Conservation (phyloP, 306 rosid species). For the Fragaria ananassa region DNA sequence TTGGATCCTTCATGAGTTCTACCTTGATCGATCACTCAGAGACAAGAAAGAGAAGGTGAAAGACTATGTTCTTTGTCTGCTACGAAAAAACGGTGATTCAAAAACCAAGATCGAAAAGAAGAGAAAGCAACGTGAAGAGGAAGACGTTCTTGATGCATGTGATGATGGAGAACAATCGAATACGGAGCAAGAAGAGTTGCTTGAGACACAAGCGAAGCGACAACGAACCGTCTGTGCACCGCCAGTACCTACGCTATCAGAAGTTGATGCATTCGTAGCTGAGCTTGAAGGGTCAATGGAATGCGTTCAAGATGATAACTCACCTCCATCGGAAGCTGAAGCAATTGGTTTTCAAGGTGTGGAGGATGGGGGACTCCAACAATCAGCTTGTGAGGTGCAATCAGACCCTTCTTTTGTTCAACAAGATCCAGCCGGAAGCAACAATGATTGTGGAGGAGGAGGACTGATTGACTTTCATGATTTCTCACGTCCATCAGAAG, state of each 20-base stretch:
- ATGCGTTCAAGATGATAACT: background rate
- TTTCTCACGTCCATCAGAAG: too few relatives aligned
- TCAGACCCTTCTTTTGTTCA: too few relatives aligned
- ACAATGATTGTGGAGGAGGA: too few relatives aligned
- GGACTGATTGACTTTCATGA: too few relatives aligned
- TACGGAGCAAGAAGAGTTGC: background rate
- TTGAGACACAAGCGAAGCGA: background rate
- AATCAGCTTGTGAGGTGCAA: too few relatives aligned
- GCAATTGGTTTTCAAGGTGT: background rate
- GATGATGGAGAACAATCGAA: background rate
- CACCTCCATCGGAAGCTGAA: background rate
- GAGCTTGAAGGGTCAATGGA: background rate
- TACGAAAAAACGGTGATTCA: background rate
- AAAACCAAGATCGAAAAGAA: background rate
- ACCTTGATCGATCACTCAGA: background rate
- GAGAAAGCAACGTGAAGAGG: background rate
- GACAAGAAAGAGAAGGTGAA: background rate
- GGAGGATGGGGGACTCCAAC: too few relatives aligned
- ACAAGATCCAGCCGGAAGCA: too few relatives aligned
- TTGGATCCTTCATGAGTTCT: background rate
- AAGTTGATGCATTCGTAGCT: background rate
- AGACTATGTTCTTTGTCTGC: background rate
- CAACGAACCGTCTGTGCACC: background rate
- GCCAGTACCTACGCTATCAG: background rate
- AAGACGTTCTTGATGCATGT: background rate